phyloP scores from a whole-genome alignment of 257 asterid genomes.

The Lantana camara region DNA sequence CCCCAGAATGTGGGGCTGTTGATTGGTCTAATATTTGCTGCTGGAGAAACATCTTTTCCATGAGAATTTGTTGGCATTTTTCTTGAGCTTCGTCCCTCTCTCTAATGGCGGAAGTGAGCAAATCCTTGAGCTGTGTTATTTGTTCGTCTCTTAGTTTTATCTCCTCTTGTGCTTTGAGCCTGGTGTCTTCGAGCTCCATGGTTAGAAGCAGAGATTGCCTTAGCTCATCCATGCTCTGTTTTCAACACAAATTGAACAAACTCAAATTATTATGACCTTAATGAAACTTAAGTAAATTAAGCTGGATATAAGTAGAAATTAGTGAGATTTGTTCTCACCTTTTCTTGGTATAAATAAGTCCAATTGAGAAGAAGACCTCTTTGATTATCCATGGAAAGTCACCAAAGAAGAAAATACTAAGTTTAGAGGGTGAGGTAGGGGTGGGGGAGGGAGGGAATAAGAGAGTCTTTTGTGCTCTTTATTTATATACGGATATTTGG shows the following conservation, averaged over 20 bases:
- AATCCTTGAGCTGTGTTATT: constrained; percentile 49
- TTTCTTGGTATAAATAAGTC: constrained; percentile 55
- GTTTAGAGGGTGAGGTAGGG: background rate
- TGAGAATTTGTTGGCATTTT: constrained; percentile 39
- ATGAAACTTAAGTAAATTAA: background rate
- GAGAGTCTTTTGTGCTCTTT: constrained; percentile 18
- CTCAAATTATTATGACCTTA: background rate
- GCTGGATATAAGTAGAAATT: background rate
- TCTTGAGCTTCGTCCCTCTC: constrained; percentile 70
- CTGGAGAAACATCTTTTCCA: constrained; percentile 48
- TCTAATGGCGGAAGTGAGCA: constrained; percentile 46
- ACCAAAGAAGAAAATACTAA: background rate
- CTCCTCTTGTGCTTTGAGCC: constrained; percentile 55
- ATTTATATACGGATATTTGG: constrained; percentile 33
- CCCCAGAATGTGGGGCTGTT: constrained; percentile 44
- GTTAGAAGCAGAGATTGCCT: constrained; percentile 52
- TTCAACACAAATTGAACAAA: background rate
- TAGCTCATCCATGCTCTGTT: constrained; percentile 74
- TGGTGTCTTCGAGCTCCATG: constrained; percentile 65
- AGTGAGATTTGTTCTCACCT: constrained; percentile 43
- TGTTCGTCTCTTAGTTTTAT: constrained; percentile 57
- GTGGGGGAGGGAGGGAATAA: background rate
- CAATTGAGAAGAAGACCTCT: constrained; percentile 51
- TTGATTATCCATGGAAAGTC: constrained; percentile 53
- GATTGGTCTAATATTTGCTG: constrained; percentile 32